phyloP scores from a whole-genome alignment of 2,329 filamentous ascomycete genomes.

The Aspergillus sp. region DNA sequence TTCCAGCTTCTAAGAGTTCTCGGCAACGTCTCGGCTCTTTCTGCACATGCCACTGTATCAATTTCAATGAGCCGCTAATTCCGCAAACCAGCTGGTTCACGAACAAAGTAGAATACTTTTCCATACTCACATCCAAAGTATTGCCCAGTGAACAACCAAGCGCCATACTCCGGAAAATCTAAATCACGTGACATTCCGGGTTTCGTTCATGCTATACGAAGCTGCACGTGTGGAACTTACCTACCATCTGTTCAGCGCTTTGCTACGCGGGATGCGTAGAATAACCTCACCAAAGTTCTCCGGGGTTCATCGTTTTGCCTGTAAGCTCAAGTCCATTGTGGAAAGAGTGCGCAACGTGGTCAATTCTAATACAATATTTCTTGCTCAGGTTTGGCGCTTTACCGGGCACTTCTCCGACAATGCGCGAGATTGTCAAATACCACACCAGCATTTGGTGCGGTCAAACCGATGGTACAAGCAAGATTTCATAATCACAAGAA shows the following conservation, averaged over 20 bases:
- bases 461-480: constrained; percentile 24
- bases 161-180: too few species aligned
- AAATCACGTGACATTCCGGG: constrained; percentile 6
- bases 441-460: constrained; percentile 15
- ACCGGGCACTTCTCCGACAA: constrained; percentile 39
- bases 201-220: not conserved
- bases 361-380: not conserved
- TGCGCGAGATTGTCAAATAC: constrained; percentile 24
- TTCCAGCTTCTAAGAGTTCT: too few species aligned
- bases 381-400: constrained; percentile 35
- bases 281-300: constrained; percentile 26
- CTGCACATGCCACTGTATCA: too few species aligned
- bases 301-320: constrained; percentile 38
- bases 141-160: too few species aligned
- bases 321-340: constrained; percentile 19
- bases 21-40: too few species aligned
- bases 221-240: not conserved
- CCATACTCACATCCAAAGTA: too few species aligned
- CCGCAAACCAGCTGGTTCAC: too few species aligned
- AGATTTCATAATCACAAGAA: constrained; percentile 33
- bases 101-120: too few species aligned
- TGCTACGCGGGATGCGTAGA: constrained; percentile 28
- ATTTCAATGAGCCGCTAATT: too few species aligned
- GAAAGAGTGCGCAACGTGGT: not conserved
- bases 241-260: not conserved